Base-by-base conservation (phyloP, 345 rosid genomes). In the Aethionema arabicum region DNA sequence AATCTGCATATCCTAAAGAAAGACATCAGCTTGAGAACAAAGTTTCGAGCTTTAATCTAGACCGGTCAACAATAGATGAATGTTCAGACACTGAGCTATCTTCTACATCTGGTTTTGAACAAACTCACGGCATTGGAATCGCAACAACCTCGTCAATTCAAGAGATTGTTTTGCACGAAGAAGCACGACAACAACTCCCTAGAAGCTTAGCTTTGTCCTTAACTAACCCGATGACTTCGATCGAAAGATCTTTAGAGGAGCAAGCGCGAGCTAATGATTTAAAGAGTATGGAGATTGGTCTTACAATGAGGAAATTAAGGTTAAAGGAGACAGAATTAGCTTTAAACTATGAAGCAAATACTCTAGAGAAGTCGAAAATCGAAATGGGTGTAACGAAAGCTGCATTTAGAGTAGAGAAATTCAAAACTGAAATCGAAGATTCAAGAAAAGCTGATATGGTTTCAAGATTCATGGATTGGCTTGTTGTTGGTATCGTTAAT, bases 211-310 rank as follows among this genome's bases (percentile, higher is more conserved):
- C 67, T 5, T 63, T 69, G 46, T 56, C 80, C 2, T 47, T 52
- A 11, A 39, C 35, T 14, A 68, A 64, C 32, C 77, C 54, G 51
- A 52, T 52, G 47, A 76, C 76, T 61, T 70, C 76, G 21, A 30
- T 78, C 0, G 87, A 84, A 69, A 83, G 75, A 67, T 85, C 80
- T 33, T 16, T 87, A 32, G 27, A 68, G 49, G 95, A 86, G 77
- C 87, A 84, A 72, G 64, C 79, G 37, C 85, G 95, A 39, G 80
- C 87, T 13, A 93, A 90, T 71, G 84, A 93, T 72, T 80, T 93
- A 45, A 86, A 86, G 77, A 52, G 62, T 10, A 7, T 80, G 49
- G 89, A 86, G 79, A 81, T 82, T 44, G 59, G 79, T 71, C 77
- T 87, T 57, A 52, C 69, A 2, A 76, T 77, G 83, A 72, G 57